Evolutionary conservation across 495 filamentous ascomycete species (phyloP), one percentile per base, ranked within the genome.

Genomic region (Haplographium delicatum): DNA sequence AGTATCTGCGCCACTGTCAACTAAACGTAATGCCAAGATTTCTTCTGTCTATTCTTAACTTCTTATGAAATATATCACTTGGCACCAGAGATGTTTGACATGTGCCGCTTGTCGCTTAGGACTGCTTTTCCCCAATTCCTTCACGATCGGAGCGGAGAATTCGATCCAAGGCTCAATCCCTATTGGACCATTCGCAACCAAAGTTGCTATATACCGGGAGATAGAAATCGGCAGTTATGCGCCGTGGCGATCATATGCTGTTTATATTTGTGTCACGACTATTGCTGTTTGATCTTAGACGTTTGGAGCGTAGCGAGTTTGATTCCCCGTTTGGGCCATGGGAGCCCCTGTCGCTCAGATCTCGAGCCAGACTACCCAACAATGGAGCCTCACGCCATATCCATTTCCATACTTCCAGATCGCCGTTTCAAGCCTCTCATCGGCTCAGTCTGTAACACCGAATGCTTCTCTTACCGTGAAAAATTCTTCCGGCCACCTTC

Each of bases 241-340:
- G 44, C 30, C 15, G 18, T 7, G 19, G 9, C 37, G 44, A 33
- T 23, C 44, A 22, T 11, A 16, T 24, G 28, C 24, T 34, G 13
- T 18, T 18, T 47, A n/a, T 24, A 24, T 23, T 35, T n/a, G n/a
- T n/a, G n/a, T n/a, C n/a, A n/a, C n/a, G n/a, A 23, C 13, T 24
- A 11, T 18, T 22, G 18, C 15, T 38, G 26, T 50, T 54, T 54
- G 26, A 33, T n/a, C 20, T 49, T 54, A 18, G 7, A 26, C 8
- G 13, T 42, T 27, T 54, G 55, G 55, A 58, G 55, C 39, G 39
- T 49, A 46, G 26, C n/a, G 23, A 27, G 55, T 58, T 58, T 58
- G 55, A 58, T 31, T 23, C 45, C 11, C 55, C 20, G 50, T 58
- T 58, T 57, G 54, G 26, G 19, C 39, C 7, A 16, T 8, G 6